phyloP scores from a whole-genome alignment of 164 flowering plant species.

The Vitis cinerea region DNA sequence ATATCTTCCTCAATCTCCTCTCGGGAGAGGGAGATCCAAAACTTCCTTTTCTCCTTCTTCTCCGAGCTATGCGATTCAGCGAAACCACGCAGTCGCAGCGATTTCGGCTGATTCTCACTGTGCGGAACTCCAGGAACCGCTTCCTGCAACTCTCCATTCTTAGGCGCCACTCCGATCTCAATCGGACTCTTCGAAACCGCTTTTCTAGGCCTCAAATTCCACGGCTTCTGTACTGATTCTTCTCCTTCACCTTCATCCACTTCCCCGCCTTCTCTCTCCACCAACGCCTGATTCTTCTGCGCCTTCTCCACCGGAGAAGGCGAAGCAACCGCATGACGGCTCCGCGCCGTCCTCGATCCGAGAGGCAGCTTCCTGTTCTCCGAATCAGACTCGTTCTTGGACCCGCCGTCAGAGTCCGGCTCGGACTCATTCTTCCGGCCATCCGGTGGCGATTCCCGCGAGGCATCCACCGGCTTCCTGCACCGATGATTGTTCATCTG shows the following conservation, averaged over 20 bases:
- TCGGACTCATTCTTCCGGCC: background rate
- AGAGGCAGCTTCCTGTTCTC: background rate
- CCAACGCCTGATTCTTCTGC: background rate
- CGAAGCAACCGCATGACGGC: background rate
- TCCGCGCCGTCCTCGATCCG: constrained; percentile 4
- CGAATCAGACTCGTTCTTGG: background rate
- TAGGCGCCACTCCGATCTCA: background rate
- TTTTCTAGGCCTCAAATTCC: constrained; percentile 65
- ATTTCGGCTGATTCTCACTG: constrained; percentile 28
- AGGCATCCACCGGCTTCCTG: constrained; percentile 13
- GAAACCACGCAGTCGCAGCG: constrained; percentile 28
- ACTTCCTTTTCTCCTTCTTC: constrained; percentile 42
- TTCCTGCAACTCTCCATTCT: constrained; percentile 12
- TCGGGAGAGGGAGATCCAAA: constrained; percentile 60
- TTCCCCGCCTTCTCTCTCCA: constrained; percentile 12
- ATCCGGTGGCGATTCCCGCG: constrained; percentile 7
- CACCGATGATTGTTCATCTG: constrained; percentile 19
- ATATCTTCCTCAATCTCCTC: constrained; percentile 77
- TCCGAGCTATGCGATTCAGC: constrained; percentile 18
- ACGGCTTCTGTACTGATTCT: constrained; percentile 29
- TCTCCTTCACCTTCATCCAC: constrained; percentile 21
- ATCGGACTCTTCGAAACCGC: constrained; percentile 4
- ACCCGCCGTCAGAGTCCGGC: constrained; percentile 2
- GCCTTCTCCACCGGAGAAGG: background rate
- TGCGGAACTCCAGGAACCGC: constrained; percentile 1